These are phyloP conservation scores for Aspergillus panamensis DNA, from an alignment of 495 filamentous ascomycete species.

Conservation along the genomic window DNA sequence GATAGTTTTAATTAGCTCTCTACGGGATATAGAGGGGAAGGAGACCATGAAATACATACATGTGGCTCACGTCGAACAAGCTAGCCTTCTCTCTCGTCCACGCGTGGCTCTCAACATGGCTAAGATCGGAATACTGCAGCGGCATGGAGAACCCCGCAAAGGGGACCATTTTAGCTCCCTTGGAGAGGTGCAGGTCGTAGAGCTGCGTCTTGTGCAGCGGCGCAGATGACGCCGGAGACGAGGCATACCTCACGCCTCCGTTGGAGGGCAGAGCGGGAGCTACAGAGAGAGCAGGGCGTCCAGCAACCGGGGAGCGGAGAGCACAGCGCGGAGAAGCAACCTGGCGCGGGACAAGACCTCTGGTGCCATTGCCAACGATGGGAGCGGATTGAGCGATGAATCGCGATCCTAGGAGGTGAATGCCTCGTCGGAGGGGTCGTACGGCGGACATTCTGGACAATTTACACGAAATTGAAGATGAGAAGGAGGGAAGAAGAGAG, in stretches of 20 bases:
- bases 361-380: slow-evolving; percentile 40
- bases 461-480: slow-evolving; percentile 23
- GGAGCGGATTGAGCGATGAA: slow-evolving; percentile 27
- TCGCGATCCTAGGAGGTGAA: slow-evolving; percentile 33
- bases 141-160: slow-evolving; percentile 95
- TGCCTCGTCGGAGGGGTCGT: slow-evolving; percentile 32
- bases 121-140: slow-evolving; percentile 73
- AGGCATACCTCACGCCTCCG: slow-evolving; percentile 53
- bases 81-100: slow-evolving; percentile 85
- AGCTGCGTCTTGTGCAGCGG: slow-evolving; percentile 66
- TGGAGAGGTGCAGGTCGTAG: slow-evolving; percentile 72
- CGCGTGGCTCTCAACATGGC: slow-evolving; percentile 73
- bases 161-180: slow-evolving; percentile 93
- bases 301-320: slow-evolving; percentile 24
- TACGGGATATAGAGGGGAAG: neutral
- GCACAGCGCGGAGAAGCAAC: slow-evolving; percentile 34
- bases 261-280: slow-evolving; percentile 19
- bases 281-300: slow-evolving; percentile 18
- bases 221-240: slow-evolving; percentile 49
- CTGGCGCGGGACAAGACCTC: slow-evolving; percentile 32
- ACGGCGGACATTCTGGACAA: slow-evolving; percentile 34
- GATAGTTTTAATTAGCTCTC: slow-evolving; percentile 15
- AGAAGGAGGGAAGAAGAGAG: slow-evolving; percentile 11
- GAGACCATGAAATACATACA: slow-evolving; percentile 34
- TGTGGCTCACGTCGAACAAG: slow-evolving; percentile 76